Base-by-base conservation (phyloP, 371 early-diverging fungal species). In the Dichotomocladium elegans region DNA sequence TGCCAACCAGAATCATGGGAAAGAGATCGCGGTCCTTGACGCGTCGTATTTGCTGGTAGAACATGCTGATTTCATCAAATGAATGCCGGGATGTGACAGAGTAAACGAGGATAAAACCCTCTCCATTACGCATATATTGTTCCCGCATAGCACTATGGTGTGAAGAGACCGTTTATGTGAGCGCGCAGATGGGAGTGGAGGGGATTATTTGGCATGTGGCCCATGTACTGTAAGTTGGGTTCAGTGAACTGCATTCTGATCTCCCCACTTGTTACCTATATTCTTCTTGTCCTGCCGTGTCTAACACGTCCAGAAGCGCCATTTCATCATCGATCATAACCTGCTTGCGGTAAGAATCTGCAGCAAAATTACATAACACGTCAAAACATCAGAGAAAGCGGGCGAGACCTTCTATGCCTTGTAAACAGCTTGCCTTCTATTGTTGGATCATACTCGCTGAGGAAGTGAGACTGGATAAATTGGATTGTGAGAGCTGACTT, bases 361-460 rank as follows among this genome's bases (percentile, higher is more conserved):
- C 11, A 15, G 9, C 43, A 21, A 6, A 30, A 22, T 14, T 46
- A 8, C 14, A 10, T 46, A 19, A 19, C 15, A 40, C 11, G 17
- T 30, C 17, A 4, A 35, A 12, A 5, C 37, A n/a, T 35, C 14
- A 5, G 4, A 37, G 9, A 22, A 43, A 29, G 26, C n/a, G n/a
- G n/a, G n/a, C n/a, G n/a, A n/a, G n/a, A n/a, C n/a, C n/a, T n/a
- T n/a, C n/a, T n/a, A n/a, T n/a, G n/a, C 37, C 21, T 35, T 4
- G 35, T 35, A n/a, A n/a, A 14, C 21, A 37, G 3, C 22, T 14
- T 48, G 83, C 86, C 87, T 75, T 94, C 94, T 49, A 95, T 94
- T 3, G 95, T 95, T 25, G 95, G 95, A 64, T 94, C 96, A 60
- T 95, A 93, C 57, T 92, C 93, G 58, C 94, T 92, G 28, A 90